Evolutionary conservation across 768 basidiomycete genomes (phyloP), one percentile per base, ranked within the genome.

Genomic region (Kwoniella newhampshirensis): DNA sequence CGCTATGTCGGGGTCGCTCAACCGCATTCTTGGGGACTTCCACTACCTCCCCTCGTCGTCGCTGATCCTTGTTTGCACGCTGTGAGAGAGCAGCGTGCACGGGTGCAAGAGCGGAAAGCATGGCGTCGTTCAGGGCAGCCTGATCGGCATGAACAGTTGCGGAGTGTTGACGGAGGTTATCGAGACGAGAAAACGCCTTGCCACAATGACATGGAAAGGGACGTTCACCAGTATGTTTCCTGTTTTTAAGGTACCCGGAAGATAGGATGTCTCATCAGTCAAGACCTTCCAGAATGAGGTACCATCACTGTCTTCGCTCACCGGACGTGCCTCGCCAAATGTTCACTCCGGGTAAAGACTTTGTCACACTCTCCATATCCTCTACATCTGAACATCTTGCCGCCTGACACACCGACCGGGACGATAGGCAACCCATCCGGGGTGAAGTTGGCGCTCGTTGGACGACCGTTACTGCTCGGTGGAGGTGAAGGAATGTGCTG

Each of bases 61-160:
- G 60, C 36, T 76, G 75, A 23, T 77, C 75, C 20, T 61, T 61
- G 13, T 65, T 67, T n/a, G 75, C 75, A 23, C 69, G 60, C 30
- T 68, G 67, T 8, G 70, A 72, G 1, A 77, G 62, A 12, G 70
- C 69, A 2, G 69, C 65, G 52, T 77, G 77, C 4, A 75, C 69
- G 15, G 72, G 67, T 4, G 68, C 64, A 18, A 77, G 65, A 2
- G 68, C 63, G n/a, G 60, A 47, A 36, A 77, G 62, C 65, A 75
- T 75, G 7, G 56, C 54, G 15, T 75, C 73, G 60, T 77, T 77
- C 36, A 73, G 59, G 2, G 59, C 56, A 8, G 48, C 42, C 80
- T 90, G 89, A 75, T 96, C 91, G n/a, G 91, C 86, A 70, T 98
- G 94, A 0, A 96, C 92, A 4, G 93, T 94, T 81, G 93, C 89